A percentile compares a stretch with the other conserved stretches of the same genome.
Evolutionary conservation across 805 yeast species (phyloP).

Genomic region (Hanseniaspora vineae): DNA sequence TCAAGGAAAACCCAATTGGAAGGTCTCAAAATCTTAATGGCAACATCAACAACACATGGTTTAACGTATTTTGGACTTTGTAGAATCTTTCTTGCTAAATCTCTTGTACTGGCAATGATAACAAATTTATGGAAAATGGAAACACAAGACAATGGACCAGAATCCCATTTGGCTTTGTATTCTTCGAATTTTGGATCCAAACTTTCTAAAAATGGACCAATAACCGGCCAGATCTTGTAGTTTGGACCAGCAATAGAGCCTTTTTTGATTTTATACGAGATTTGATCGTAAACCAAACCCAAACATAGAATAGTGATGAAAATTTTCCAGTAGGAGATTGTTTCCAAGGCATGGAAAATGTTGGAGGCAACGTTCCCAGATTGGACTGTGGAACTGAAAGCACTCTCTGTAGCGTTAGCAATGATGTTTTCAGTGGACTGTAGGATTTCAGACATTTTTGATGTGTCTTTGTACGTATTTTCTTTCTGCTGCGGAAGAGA

Average conservation of each 20-base stretch:
- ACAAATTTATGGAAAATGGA: conserved; percentile 97
- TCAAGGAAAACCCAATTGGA: conserved; percentile 96
- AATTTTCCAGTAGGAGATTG: conserved; percentile 43
- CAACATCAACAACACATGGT: conserved; percentile 98
- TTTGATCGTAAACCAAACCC: conserved; percentile 53
- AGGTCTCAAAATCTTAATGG: conserved; percentile 85
- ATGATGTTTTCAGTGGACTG: conserved; percentile 4
- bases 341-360: conserved; percentile 11
- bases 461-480: background rate
- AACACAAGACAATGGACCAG: conserved; percentile 91
- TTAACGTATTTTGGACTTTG: conserved; percentile 79
- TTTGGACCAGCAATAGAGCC: conserved; percentile 87
- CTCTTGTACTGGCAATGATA: conserved; percentile 82
- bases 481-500: no score
- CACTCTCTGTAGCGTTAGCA: conserved; percentile 1
- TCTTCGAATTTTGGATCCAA: conserved; percentile 93
- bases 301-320: conserved; percentile 33
- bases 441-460: background rate
- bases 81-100: conserved; percentile 75
- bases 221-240: conserved; percentile 83
- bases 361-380: conserved; percentile 6
- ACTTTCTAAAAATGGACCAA: conserved; percentile 92
- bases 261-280: conserved; percentile 66
- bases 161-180: conserved; percentile 84
- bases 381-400: background rate